Base-by-base conservation (phyloP, 2,329 filamentous ascomycete genomes). In the Alternaria triticimaculans region DNA sequence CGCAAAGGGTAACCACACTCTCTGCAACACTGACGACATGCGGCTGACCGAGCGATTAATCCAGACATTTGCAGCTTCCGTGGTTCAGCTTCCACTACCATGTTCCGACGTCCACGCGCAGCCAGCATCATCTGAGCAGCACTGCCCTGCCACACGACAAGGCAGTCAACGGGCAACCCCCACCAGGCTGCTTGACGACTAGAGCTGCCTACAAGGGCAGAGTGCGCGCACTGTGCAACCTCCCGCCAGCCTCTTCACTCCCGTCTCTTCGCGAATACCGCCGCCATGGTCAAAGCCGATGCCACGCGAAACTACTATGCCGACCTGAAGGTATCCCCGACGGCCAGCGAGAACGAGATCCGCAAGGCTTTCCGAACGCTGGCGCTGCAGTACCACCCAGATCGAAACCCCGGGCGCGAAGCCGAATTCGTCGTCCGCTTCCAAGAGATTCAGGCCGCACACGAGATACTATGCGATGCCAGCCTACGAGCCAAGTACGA, bases 281-380 rank as follows among this genome's bases (percentile, higher is more conserved):
- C 65, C 63, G 62, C 59, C 71, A 92, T 92, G 90, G 88, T 88
- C 72, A 90, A 90, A 81, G 83, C 85, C 71, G 90, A 92, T 77
- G 84, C 87, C 67, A 87, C 85, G 71, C 87, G 89, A 73, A 92
- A 96, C 81, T 96, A 96, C 81, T 97, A 97, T 81, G 90, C 89
- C 65, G 93, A 96, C 82, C 85, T 97, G 59, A 92, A 92, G 68
- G 82, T 97, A 60, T 80, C 88, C 2, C 83, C 87, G 11, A 87
- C 86, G 72, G 92, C 92, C 57, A 88, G 91, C 69, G 82, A 88
- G 46, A 87, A 89, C 28, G 92, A 96, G 44, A 89, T 97, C 77
- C 95, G 93, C 83, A 96, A 91, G 80, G 91, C 94, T 74, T 97
- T 94, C 80, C 88, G 91, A 70, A 94, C 93, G 80, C 87, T 97